Evolutionary conservation across 2,329 filamentous ascomycete genomes (phyloP).

Genomic region (Diaporthe nobilis): DNA sequence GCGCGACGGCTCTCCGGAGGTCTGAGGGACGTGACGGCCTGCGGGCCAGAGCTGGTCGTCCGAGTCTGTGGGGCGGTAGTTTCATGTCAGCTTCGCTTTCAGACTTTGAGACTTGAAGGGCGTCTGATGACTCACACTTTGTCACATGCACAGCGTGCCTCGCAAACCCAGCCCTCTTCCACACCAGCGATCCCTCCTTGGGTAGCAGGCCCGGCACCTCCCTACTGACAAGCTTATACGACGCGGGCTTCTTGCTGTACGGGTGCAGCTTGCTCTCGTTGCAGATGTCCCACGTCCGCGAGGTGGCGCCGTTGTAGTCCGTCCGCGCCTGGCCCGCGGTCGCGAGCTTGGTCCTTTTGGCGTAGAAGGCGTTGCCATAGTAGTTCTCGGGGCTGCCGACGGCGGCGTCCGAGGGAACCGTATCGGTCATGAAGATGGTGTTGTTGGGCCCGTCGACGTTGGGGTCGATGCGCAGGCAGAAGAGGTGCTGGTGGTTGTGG

Average conservation of each 20-base stretch:
- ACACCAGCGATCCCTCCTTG: conserved; percentile 85
- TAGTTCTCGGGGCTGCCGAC: conserved; percentile 87
- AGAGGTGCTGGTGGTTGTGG: conserved; percentile 96
- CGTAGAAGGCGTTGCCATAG: conserved; percentile 92
- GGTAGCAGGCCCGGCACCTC: conserved; percentile 85
- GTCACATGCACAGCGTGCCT: conserved; percentile 91
- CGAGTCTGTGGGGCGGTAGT: conserved; percentile 65
- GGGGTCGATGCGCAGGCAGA: conserved; percentile 89
- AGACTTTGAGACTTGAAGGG: background rate
- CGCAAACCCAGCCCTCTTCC: conserved; percentile 91
- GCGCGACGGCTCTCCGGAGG: conserved; percentile 81
- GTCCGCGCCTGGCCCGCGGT: conserved; percentile 78
- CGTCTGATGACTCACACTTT: conserved; percentile 74
- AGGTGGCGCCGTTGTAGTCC: conserved; percentile 85
- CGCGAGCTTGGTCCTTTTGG: conserved; percentile 83
- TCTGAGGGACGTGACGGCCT: conserved; percentile 89
- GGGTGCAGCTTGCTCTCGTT: conserved; percentile 89
- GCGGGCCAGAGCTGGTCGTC: conserved; percentile 89
- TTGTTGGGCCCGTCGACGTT: conserved; percentile 90
- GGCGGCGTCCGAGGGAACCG: conserved; percentile 77
- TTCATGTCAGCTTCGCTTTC: background rate
- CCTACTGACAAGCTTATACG: conserved; percentile 90
- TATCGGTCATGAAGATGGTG: conserved; percentile 87
- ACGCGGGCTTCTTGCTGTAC: conserved; percentile 85
- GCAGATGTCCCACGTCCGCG: conserved; percentile 90